Evolutionary conservation across 2,329 filamentous ascomycete species (phyloP), one percentile per base, ranked within the genome.

Genomic region (Ophiostoma sp.): DNA sequence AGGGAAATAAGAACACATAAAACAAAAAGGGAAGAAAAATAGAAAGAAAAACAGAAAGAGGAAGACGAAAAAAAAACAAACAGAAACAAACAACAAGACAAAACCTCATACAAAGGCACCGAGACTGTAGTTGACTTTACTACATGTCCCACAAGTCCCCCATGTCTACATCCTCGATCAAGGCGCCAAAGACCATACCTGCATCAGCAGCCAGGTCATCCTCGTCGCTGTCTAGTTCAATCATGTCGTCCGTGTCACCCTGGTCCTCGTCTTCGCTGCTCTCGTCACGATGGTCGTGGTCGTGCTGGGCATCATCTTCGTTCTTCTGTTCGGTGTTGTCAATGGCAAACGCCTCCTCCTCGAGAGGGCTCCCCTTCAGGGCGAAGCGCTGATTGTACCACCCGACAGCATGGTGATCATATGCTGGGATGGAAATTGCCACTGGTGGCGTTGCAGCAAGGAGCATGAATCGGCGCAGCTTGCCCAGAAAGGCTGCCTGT

Each of bases 381-480:
- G n/a, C 62, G 5, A 35, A n/a, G 35, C 62, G 62, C 4, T 65
- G 62, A 35, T 65, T 65, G 20, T 23, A 65, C 62, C 62, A 65
- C 3, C 62, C 62, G 10, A 20, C 35, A 23, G 33, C n/a, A 23
- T 39, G 62, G 20, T 65, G 33, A 6, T 33, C 5, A 36, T 67
- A 72, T 17, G 66, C 27, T 6, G 41, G 66, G 0, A 71, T 23
- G 6, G 6, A 4, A 10, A 20, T 33, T 3, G 23, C 23, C 68
- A 72, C 69, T 1, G 4, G 1, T 1, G 72, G 69, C 7, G 71
- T 69, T 2, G 68, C 41, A 1, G 67, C 66, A 4, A 73, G 11
- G 23, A 73, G 69, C 20, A 69, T 73, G 68, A 72, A 67, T 52
- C 60, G 70, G 2, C 41, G 41, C 39, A 68, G 54, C 4, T 17